These are phyloP conservation scores for Castanea crenata DNA, from an alignment of 306 rosid genomes.

Conservation along the genomic window DNA sequence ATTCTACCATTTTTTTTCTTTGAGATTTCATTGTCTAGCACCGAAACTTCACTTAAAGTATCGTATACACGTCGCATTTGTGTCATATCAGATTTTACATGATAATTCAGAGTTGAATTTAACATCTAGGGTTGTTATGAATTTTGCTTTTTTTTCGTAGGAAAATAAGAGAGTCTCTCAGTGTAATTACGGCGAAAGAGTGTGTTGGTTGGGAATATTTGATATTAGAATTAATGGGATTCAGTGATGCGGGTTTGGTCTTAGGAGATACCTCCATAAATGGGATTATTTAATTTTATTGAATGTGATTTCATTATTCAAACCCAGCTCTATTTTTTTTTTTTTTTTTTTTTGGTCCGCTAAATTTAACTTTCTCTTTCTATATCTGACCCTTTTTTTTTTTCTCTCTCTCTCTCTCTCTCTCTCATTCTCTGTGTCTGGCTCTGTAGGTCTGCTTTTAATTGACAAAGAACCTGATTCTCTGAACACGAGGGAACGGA, in stretches of 20 bases:
- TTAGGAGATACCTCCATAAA: conserved; percentile 19
- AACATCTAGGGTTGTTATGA: too few relatives aligned
- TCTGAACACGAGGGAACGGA: conserved; percentile 32
- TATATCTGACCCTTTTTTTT: not conserved
- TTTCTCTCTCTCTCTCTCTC: not conserved
- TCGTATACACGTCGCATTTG: too few relatives aligned
- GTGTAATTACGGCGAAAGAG: too few relatives aligned
- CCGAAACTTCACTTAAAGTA: too few relatives aligned
- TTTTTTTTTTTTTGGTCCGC: conserved; percentile 23
- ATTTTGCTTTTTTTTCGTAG: too few relatives aligned
- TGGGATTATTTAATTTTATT: not conserved
- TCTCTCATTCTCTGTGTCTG: not conserved
- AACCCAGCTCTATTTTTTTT: not conserved
- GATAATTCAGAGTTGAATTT: too few relatives aligned
- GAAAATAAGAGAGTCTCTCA: too few relatives aligned
- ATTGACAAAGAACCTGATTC: conserved; percentile 64
- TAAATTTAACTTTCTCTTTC: conserved; percentile 4
- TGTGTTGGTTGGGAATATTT: too few relatives aligned
- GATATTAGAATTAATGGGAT: not conserved
- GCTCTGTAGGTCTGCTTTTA: conserved; percentile 26
- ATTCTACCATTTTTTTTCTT: not conserved
- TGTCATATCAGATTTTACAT: too few relatives aligned
- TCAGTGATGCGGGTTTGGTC: not conserved
- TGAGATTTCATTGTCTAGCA: too few relatives aligned
- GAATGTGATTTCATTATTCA: not conserved